Evolutionary conservation across 306 rosid genomes (phyloP), one percentile per base, ranked within the genome.

Genomic region (Astragalus membranaceus): DNA sequence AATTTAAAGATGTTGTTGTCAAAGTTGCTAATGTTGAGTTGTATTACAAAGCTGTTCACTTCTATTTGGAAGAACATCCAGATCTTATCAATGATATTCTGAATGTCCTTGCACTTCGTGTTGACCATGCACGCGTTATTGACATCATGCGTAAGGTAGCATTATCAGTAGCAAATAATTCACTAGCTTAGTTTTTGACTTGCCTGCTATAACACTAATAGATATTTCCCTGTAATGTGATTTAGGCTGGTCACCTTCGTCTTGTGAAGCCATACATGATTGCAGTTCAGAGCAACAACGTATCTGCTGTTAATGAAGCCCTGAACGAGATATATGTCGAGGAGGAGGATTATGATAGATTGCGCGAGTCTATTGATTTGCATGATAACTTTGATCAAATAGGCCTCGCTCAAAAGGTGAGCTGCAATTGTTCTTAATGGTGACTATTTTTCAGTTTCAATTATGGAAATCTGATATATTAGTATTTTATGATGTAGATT

Each of bases 241-340:
- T 20, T 64, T 36, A 95, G 99, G 99, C 99, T 79, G 99, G 99
- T 70, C 94, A 95, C 81, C 84, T 95, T 64, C 91, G 86, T 67
- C 95, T 95, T 50, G 99, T 95, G 85, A 95, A 95, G 86, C 99
- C 99, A 69, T 95, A 95, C 87, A 95, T 95, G 99, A 79, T 95
- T 83, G 99, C 99, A 20, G 99, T 95, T 73, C 99, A 95, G 88
- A 95, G 99, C 85, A 95, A 76, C 91, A 95, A 95, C 17, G 99
- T 95, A 42, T 81, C 96, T 74, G 99, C 99, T 82, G 99, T 95
- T 68, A 95, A 95, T 74, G 99, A 95, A 73, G 99, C 99, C 20
- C 85, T 95, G 91, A 95, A 95, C 10, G 97, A 81, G 82, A 95
- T 95, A 68, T 95, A 95, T 78, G 95, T 95, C 30, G 97, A 95